phyloP scores from a whole-genome alignment of 2,329 filamentous ascomycete genomes.

The Fusarium mexicanum region DNA sequence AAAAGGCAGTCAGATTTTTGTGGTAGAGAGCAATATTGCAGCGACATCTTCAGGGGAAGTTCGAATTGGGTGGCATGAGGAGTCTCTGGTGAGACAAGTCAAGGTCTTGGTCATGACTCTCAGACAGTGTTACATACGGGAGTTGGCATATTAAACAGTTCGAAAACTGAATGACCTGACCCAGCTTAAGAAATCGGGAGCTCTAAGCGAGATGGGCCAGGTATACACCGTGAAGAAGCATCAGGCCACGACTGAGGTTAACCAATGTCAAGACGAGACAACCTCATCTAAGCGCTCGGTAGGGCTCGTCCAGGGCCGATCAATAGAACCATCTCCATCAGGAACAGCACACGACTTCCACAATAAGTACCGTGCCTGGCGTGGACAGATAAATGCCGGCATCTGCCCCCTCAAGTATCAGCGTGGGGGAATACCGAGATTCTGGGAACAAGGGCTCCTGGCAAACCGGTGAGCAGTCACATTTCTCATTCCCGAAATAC shows the following conservation, averaged over 20 bases:
- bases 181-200: neutral
- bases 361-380: neutral
- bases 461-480: slow-evolving; percentile 39
- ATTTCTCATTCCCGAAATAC: slow-evolving; percentile 27
- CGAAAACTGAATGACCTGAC: neutral
- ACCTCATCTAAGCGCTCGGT: neutral
- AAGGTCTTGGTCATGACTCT: neutral
- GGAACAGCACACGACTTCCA: neutral
- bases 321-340: neutral
- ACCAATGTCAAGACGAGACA: neutral
- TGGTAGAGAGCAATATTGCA: neutral
- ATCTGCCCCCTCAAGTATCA: slow-evolving; percentile 12
- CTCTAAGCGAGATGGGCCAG: neutral
- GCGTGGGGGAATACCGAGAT: slow-evolving; percentile 32
- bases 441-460: slow-evolving; percentile 35
- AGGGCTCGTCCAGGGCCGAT: neutral
- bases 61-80: neutral
- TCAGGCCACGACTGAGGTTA: neutral
- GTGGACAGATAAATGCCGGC: slow-evolving; percentile 12
- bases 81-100: slow-evolving; percentile 1
- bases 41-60: neutral
- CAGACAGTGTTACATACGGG: neutral
- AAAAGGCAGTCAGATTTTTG: neutral
- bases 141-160: slow-evolving; percentile 7
- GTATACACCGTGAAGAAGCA: neutral